Percentiles rank a stretch among this genome's conserved stretches.
phyloP scores from a whole-genome alignment of 2,329 filamentous ascomycete species.

The Cytospora mali region DNA sequence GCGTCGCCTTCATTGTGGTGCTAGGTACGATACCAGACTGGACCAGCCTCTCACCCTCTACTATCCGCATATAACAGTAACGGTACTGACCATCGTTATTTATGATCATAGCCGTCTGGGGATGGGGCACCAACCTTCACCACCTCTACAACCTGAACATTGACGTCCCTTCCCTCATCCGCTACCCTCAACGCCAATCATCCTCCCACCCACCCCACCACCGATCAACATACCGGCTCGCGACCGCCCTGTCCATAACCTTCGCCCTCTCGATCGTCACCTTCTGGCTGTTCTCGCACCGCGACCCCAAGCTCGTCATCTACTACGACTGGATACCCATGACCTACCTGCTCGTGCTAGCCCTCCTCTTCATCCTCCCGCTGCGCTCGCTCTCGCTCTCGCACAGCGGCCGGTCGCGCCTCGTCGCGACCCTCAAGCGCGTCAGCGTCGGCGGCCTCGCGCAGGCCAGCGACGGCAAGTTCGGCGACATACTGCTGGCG shows the following conservation, averaged over 20 bases:
- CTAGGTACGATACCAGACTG: slow-evolving; percentile 65
- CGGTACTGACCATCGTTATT: slow-evolving; percentile 13
- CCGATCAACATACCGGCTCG: slow-evolving; percentile 82
- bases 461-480: slow-evolving; percentile 84
- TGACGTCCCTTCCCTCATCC: slow-evolving; percentile 83
- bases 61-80: neutral
- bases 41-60: too few relatives aligned
- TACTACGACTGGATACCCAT: slow-evolving; percentile 86
- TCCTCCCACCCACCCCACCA: slow-evolving; percentile 74
- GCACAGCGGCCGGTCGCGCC: slow-evolving; percentile 71
- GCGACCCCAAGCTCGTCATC: slow-evolving; percentile 69
- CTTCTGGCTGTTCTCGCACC: slow-evolving; percentile 83
- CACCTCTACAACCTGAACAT: slow-evolving; percentile 80
- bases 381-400: slow-evolving; percentile 65
- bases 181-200: slow-evolving; percentile 77
- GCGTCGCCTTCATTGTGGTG: slow-evolving; percentile 82
- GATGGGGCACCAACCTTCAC: slow-evolving; percentile 91
- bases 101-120: slow-evolving; percentile 74
- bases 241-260: slow-evolving; percentile 72
- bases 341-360: slow-evolving; percentile 74
- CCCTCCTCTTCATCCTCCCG: slow-evolving; percentile 72
- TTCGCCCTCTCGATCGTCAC: slow-evolving; percentile 71
- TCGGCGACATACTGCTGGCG: slow-evolving; percentile 89
- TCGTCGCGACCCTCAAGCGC: slow-evolving; percentile 74
- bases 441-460: slow-evolving; percentile 85